Conservation (phyloP, 306 rosid genomes). For the Crataegus laevigata region DNA sequence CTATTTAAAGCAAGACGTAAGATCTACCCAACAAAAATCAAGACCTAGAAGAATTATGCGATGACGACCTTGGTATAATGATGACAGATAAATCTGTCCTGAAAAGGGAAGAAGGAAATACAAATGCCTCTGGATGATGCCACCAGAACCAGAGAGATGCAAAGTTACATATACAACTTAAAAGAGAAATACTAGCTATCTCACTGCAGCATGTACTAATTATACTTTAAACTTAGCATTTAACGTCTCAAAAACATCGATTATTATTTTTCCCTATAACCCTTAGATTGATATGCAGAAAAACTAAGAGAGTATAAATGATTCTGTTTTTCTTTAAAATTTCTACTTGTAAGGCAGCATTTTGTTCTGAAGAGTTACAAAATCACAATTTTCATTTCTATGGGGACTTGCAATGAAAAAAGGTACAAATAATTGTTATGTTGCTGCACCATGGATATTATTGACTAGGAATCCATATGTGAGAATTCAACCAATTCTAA, state of each 20-base stretch:
- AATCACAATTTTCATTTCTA: too few species aligned
- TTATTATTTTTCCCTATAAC: not conserved
- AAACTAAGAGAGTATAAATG: not conserved
- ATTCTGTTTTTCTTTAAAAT: not conserved
- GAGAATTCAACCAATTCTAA: not conserved
- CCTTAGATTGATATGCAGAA: not conserved
- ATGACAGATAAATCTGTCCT: not conserved
- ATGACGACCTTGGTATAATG: not conserved
- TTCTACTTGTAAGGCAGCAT: not conserved
- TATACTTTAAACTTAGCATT: not conserved
- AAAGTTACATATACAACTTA: not conserved
- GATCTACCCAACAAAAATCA: not conserved
- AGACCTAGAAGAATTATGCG: not conserved
- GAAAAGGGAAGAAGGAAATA: not conserved
- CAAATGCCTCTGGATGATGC: not conserved
- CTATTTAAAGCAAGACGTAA: not conserved
- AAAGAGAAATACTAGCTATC: not conserved
- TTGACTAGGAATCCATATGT: not conserved
- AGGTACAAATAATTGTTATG: not conserved
- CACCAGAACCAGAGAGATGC: not conserved
- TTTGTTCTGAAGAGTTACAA: not conserved
- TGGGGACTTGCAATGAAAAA: not conserved
- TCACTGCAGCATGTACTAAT: not conserved
- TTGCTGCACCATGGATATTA: not conserved
- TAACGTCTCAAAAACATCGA: not conserved